Base-by-base conservation (phyloP, 2,329 filamentous ascomycete genomes). In the Paradendryphiella salina region DNA sequence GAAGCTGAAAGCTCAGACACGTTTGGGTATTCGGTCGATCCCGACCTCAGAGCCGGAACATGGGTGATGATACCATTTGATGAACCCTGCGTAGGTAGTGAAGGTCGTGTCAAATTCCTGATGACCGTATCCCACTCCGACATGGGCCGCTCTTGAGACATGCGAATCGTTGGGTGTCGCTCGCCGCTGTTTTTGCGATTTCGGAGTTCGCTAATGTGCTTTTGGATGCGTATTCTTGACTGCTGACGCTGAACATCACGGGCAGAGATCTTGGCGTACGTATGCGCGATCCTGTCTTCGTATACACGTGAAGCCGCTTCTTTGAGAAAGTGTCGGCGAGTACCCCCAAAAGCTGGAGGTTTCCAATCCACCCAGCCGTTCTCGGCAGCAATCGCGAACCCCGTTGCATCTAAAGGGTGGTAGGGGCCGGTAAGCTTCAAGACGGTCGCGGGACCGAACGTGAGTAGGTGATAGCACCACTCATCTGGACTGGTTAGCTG, bases 241-340 rank as follows among this genome's bases (percentile, higher is more conserved):
- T 73, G 59, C 36, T 75, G 71, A 37, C 70, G 68, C 36, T 70
- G 61, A 6, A 74, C 65, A 33, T 75, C 70, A 40, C 73, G 71
- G 14, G 60, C 61, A 8, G 67, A 68, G 48, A 60, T 69, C 28
- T 53, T 63, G 11, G 70, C 65, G 42, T 73, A 73, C 21, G 61
- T 59, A 32, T 73, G 59, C 14, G 70, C 71, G 36, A 77, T 73
- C 56, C 75, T 76, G 54, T 80, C 79, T 63, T 84, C 80, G 66
- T 86, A 86, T 15, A 83, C 76, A 17, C 81, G 80, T 1, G 81
- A 78, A 26, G 85, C 77, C 1, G 83, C 82, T 63, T 85, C 82
- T 50, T 82, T 82, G 49, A 87, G 74, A 67, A 87, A 87, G 3
- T 76, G 79, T 10, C 76, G 74, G 14, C 82, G 80, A 44, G 76